Evolutionary conservation across 306 rosid genomes (phyloP), one percentile per base, ranked within the genome.

Genomic region (Quercus parvula): DNA sequence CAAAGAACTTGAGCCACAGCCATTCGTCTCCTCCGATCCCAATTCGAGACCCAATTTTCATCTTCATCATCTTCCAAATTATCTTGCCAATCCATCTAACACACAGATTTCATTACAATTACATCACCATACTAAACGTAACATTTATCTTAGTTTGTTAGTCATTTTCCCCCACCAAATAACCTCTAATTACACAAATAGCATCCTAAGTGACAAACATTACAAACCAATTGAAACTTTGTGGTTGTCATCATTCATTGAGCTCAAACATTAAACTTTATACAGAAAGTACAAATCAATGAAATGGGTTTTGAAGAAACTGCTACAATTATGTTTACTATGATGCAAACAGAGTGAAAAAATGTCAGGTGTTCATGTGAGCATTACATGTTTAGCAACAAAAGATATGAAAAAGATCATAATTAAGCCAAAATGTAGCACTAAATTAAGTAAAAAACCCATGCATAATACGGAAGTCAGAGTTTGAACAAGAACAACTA

Each of bases 1-100:
- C 82, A 72, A 73, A 73, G 63, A 72, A 80, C 79, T 76, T 80
- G 77, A 70, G 59, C 68, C 67, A 55, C 77, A 35, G 56, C 74
- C 72, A 75, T 41, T 18, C 33, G 71, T 66, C 57, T 19, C 28
- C 81, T 81, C 54, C 20, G 51, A 59, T 81, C 63, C 73, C 77
- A 70, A 55, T 76, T 63, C 13, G 4, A 41, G 41, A 75, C 35
- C 80, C 80, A 59, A 27, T 27, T 56, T 20, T 58, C 49, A 8
- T 49, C 82, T 35, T 73, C 76, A 10, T 44, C 38, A 41, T 64
- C 69, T 70, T 54, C 61, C 55, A 4, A 41, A 9, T 66, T 27
- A n/a, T 69, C 79, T 80, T 2, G 78, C 58, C 17, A 33, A 46
- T 19, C 75, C 82, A 79, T 79, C 44, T 79, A 28, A 56, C 19